Conservation (phyloP, 78 protist species). For the Dictyostelium brefeldianum region DNA sequence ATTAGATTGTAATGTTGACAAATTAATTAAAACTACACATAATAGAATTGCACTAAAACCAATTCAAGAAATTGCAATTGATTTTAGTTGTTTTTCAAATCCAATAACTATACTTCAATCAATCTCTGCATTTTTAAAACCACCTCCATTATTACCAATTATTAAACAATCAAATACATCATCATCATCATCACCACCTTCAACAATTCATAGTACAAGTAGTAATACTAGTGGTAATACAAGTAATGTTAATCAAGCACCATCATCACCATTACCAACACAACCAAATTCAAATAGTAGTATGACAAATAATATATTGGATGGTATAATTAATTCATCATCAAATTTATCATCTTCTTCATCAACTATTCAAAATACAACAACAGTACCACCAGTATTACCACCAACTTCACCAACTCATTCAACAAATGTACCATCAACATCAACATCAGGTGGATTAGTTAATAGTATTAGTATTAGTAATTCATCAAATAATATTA, state of each 20-base stretch:
- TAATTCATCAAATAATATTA: neutral
- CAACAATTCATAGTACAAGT: neutral
- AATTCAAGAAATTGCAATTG: slow-evolving; percentile 45
- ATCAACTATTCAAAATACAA: neutral
- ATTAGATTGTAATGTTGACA: slow-evolving; percentile 48
- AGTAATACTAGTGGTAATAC: neutral
- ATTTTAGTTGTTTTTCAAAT: slow-evolving; percentile 33
- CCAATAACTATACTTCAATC: neutral
- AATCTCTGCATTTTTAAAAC: slow-evolving; percentile 41
- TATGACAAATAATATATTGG: slow-evolving; percentile 4
- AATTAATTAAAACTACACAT: slow-evolving; percentile 26
- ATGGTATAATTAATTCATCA: slow-evolving; percentile 14
- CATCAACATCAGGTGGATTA: neutral
- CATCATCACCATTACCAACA: neutral
- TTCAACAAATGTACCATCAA: slow-evolving; percentile 8
- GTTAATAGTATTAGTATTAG: slow-evolving; percentile 1
- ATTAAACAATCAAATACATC: too few relatives aligned
- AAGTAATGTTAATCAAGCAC: too few relatives aligned
- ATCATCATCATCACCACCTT: neutral
- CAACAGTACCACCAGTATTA: neutral
- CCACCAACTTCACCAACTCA: neutral
- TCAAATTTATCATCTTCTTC: slow-evolving; percentile 23
- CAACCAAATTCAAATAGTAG: neutral
- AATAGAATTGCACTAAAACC: slow-evolving; percentile 32
- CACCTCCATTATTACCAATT: neutral